Conservation (phyloP, 1,284 basidiomycete genomes). For the Inonotus obliquus region DNA sequence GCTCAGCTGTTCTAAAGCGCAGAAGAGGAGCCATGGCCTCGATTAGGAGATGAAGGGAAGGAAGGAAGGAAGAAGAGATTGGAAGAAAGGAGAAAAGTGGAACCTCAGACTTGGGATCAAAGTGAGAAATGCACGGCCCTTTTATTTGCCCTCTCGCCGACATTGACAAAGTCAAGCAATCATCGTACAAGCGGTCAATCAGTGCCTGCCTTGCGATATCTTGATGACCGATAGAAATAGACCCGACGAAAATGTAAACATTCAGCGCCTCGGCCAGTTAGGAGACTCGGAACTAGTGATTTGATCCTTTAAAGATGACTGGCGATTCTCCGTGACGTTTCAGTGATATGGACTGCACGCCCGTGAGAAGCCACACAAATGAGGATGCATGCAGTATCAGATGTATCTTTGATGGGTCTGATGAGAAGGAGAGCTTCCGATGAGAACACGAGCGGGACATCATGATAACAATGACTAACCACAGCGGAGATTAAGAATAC, state of each 20-base stretch:
- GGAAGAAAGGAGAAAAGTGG: background rate
- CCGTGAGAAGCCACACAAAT: background rate
- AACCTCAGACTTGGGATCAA: background rate
- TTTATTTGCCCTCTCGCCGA: background rate
- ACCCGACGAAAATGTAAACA: background rate
- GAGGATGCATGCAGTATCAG: background rate
- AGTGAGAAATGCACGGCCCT: background rate
- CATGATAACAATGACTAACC: background rate
- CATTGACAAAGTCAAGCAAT: background rate
- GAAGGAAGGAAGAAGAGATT: background rate
- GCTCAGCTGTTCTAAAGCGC: conserved; percentile 19
- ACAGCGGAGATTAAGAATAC: no score
- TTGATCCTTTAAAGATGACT: background rate
- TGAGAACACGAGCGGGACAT: background rate
- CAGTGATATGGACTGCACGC: background rate
- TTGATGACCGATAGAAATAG: background rate
- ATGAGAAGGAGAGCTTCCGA: background rate
- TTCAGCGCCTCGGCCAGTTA: background rate
- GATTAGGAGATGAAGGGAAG: background rate
- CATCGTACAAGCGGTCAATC: background rate
- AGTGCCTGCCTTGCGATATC: background rate
- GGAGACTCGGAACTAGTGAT: background rate
- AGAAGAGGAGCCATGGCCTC: conserved; percentile 15
- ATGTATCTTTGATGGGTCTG: background rate
- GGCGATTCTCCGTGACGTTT: background rate